Percentiles rank a stretch among this genome's conserved stretches.
Evolutionary conservation across 768 basidiomycete genomes (phyloP).

Genomic region (Mycena rebaudengoi): DNA sequence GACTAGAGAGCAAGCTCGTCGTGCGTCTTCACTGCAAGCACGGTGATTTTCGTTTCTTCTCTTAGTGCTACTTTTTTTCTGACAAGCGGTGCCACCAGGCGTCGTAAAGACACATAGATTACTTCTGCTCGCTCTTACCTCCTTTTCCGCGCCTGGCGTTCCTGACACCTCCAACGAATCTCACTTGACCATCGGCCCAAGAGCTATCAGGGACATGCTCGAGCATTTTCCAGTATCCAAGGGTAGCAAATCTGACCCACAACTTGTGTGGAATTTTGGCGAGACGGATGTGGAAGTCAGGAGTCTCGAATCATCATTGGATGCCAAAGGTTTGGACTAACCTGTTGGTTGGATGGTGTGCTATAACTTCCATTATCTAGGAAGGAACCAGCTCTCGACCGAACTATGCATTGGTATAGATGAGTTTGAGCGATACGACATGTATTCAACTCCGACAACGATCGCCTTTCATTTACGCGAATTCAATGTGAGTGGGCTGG

Average conservation of each 20-base stretch:
- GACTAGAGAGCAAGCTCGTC: slow-evolving; percentile 75
- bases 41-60: slow-evolving; percentile 51
- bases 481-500: slow-evolving; percentile 71
- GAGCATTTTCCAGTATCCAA: slow-evolving; percentile 81
- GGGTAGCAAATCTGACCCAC: slow-evolving; percentile 74
- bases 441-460: slow-evolving; percentile 67
- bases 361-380: slow-evolving; percentile 42
- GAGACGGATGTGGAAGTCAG: slow-evolving; percentile 73
- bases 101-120: slow-evolving; percentile 86
- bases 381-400: slow-evolving; percentile 71
- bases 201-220: slow-evolving; percentile 76
- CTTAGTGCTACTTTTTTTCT: not conserved
- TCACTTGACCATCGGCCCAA: slow-evolving; percentile 74
- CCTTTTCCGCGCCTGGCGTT: slow-evolving; percentile 72
- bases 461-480: slow-evolving; percentile 86
- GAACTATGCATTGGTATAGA: slow-evolving; percentile 80
- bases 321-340: slow-evolving; percentile 61
- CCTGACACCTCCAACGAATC: slow-evolving; percentile 69
- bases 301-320: slow-evolving; percentile 72
- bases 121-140: slow-evolving; percentile 62
- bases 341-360: not conserved
- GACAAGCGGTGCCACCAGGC: slow-evolving; percentile 50
- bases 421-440: slow-evolving; percentile 83
- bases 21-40: slow-evolving; percentile 85
- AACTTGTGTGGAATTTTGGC: slow-evolving; percentile 83